Conservation (phyloP, 2,329 filamentous ascomycete genomes). For the Beauveria asiatica region DNA sequence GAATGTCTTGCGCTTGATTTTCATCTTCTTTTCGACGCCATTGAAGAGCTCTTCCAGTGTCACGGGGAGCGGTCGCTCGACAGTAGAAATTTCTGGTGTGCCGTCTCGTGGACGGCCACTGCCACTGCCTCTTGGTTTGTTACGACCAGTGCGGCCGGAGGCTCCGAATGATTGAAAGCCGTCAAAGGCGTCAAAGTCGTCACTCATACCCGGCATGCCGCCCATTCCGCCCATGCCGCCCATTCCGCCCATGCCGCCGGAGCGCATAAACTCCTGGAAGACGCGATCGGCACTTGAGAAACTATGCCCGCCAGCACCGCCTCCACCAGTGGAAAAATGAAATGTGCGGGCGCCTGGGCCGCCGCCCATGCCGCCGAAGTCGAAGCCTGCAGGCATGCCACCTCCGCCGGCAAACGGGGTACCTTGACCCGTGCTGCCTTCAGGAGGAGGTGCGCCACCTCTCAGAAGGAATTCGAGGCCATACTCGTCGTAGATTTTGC, state of each 20-base stretch:
- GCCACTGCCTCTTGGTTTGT: background rate
- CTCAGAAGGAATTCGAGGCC: constrained; percentile 87
- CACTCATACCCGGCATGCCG: constrained; percentile 31
- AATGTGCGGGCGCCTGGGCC: constrained; percentile 46
- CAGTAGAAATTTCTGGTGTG: constrained; percentile 81
- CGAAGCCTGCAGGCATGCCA: constrained; percentile 51
- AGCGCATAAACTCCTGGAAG: constrained; percentile 73
- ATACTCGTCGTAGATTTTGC: constrained; percentile 89
- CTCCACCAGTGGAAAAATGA: constrained; percentile 53
- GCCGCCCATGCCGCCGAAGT: constrained; percentile 39
- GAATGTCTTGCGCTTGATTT: constrained; percentile 94
- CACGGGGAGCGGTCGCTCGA: constrained; percentile 75
- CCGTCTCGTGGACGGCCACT: constrained; percentile 29
- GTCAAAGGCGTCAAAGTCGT: constrained; percentile 43
- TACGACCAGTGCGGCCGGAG: constrained; percentile 28
- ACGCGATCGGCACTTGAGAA: constrained; percentile 80
- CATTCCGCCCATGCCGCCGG: constrained; percentile 33
- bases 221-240: constrained; percentile 30
- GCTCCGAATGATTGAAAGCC: constrained; percentile 46
- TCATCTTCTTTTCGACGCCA: constrained; percentile 91
- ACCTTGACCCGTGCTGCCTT: constrained; percentile 44
- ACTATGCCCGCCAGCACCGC: constrained; percentile 55
- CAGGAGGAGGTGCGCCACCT: constrained; percentile 62
- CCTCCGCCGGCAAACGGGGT: constrained; percentile 53
- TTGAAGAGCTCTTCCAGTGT: constrained; percentile 82